A percentile compares a stretch with the other conserved stretches of the same genome.
These are phyloP conservation scores for Sporothrix curviconia DNA, from an alignment of 2,329 filamentous ascomycete genomes.

Conservation along the genomic window DNA sequence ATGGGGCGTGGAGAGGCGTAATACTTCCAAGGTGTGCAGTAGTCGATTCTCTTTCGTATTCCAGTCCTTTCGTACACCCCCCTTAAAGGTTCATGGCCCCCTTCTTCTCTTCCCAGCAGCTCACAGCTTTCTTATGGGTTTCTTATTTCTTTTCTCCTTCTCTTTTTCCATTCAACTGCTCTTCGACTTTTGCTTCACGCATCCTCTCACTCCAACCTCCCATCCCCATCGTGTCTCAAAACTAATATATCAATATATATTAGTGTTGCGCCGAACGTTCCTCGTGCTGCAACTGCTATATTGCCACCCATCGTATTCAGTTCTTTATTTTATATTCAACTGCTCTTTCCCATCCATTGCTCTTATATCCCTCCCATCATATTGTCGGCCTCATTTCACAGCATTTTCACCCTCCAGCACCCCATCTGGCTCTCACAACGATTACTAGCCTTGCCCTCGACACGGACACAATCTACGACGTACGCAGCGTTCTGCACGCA, in stretches of 20 bases:
- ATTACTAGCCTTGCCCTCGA: too few relatives aligned
- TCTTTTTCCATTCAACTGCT: not conserved
- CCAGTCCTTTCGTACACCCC: not conserved
- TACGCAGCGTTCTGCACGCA: too few relatives aligned
- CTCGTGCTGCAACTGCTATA: not conserved
- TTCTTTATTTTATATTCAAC: too few relatives aligned
- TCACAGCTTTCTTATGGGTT: not conserved
- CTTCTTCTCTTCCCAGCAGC: not conserved
- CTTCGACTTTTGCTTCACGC: not conserved
- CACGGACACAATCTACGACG: too few relatives aligned
- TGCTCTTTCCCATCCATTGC: too few relatives aligned
- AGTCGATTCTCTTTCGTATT: not conserved
- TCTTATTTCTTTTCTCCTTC: not conserved
- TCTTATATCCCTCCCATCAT: not conserved
- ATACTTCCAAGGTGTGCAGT: not conserved
- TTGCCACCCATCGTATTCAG: too few relatives aligned
- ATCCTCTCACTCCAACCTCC: not conserved
- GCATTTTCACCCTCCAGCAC: not conserved
- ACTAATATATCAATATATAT: not conserved
- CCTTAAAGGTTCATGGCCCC: not conserved
- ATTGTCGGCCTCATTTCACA: not conserved
- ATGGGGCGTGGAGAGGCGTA: not conserved
- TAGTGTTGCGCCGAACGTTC: not conserved
- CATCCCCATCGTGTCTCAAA: not conserved
- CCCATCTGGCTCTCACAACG: not conserved